Evolutionary conservation across 2,329 filamentous ascomycete species (phyloP).

Genomic region (Penicillium sp.): DNA sequence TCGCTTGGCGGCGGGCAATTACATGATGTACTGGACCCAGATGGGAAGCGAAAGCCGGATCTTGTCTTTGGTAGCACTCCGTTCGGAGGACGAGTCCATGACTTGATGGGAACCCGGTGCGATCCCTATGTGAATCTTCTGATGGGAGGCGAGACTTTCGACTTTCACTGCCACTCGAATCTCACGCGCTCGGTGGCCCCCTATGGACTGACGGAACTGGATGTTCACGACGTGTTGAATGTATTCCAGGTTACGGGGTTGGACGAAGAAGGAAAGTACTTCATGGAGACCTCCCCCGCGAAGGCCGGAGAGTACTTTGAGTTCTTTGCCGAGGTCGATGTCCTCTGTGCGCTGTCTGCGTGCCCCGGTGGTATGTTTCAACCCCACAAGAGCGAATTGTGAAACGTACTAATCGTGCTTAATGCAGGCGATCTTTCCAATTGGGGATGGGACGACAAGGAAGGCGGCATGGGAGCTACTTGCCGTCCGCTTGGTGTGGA

Average conservation of each 20-base stretch:
- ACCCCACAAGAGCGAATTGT: neutral
- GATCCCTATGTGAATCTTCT: slow-evolving; percentile 80
- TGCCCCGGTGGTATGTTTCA: slow-evolving; percentile 63
- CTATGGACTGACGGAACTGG: slow-evolving; percentile 66
- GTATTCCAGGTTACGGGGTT: slow-evolving; percentile 82
- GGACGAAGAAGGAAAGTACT: slow-evolving; percentile 69
- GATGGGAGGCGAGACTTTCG: slow-evolving; percentile 67
- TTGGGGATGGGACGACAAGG: slow-evolving; percentile 72
- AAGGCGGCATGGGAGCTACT: slow-evolving; percentile 59
- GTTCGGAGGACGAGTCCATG: slow-evolving; percentile 68
- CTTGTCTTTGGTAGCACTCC: slow-evolving; percentile 40
- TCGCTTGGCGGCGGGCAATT: slow-evolving; percentile 51
- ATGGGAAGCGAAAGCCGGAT: slow-evolving; percentile 41
- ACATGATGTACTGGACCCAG: slow-evolving; percentile 35
- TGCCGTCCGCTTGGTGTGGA: slow-evolving; percentile 75
- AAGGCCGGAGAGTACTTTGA: slow-evolving; percentile 59
- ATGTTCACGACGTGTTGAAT: slow-evolving; percentile 83
- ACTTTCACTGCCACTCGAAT: slow-evolving; percentile 84
- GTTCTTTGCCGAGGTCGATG: slow-evolving; percentile 76
- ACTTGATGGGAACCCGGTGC: slow-evolving; percentile 77
- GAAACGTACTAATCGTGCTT: slow-evolving; percentile 15
- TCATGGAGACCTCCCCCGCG: slow-evolving; percentile 60
- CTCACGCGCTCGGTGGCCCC: slow-evolving; percentile 69
- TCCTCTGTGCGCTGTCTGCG: slow-evolving; percentile 64
- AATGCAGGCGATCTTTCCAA: slow-evolving; percentile 64